phyloP scores from a whole-genome alignment of 208 protist genomes.

The Porcisia deanei region DNA sequence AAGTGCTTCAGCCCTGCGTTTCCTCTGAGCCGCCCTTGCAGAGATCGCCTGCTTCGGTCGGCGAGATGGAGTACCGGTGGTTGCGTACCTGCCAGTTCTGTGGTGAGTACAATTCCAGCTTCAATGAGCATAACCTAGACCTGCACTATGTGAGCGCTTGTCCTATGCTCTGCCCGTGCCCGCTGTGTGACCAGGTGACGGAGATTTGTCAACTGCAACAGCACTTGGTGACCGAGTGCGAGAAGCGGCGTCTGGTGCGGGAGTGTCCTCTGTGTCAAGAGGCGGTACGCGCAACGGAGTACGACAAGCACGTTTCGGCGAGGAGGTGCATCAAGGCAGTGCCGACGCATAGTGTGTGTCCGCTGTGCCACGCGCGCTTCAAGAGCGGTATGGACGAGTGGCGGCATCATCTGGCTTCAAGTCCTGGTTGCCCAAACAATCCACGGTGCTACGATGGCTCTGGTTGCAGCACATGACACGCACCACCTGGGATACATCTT shows the following conservation, averaged over 20 bases:
- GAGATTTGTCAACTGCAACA: conserved; percentile 89
- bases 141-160: conserved; percentile 86
- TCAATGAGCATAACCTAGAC: conserved; percentile 76
- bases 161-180: conserved; percentile 92
- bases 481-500: neutral
- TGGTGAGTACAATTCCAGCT: conserved; percentile 66
- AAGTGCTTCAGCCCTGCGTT: neutral
- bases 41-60: conserved; percentile 4
- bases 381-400: conserved; percentile 66
- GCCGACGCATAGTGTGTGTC: conserved; percentile 77
- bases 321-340: conserved; percentile 72
- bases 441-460: conserved; percentile 80
- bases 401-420: conserved; percentile 70
- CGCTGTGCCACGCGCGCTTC: conserved; percentile 85
- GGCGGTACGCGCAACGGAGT: conserved; percentile 78
- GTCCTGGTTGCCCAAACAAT: conserved; percentile 88
- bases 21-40: conserved; percentile 2
- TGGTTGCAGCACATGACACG: conserved; percentile 23
- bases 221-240: conserved; percentile 90
- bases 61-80: conserved; percentile 31
- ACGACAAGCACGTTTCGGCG: conserved; percentile 67
- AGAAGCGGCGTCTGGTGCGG: conserved; percentile 59
- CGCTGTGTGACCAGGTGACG: conserved; percentile 91
- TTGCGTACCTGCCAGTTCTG: conserved; percentile 89
- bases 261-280: conserved; percentile 91